Evolutionary conservation across 768 basidiomycete genomes (phyloP).

Genomic region (Suillus luteus): DNA sequence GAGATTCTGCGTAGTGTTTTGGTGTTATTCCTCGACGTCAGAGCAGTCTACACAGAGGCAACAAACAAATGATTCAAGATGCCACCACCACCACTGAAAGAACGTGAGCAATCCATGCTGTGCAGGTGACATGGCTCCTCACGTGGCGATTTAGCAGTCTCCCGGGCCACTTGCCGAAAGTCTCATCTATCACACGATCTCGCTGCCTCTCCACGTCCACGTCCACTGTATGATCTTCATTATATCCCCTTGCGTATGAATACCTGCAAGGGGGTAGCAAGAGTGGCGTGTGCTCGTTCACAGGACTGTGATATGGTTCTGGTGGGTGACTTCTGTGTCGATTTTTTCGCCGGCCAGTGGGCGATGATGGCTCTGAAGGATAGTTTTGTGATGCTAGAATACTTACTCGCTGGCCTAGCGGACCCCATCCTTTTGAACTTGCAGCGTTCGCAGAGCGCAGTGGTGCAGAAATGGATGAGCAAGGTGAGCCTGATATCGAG

Average conservation of each 20-base stretch:
- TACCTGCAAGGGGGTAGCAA: conserved; percentile 28
- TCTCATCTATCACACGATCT: conserved; percentile 48
- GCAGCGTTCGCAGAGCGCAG: conserved; percentile 60
- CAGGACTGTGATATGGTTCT: conserved; percentile 17
- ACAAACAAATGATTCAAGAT: conserved; percentile 61
- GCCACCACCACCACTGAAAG: conserved; percentile 87
- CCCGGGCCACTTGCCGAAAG: conserved; percentile 69
- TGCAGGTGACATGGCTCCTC: conserved; percentile 28
- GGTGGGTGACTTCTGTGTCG: conserved; percentile 9
- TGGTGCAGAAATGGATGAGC: conserved; percentile 83
- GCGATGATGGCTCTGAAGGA: conserved; percentile 11
- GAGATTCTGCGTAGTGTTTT: background rate
- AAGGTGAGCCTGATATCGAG: conserved; percentile 62
- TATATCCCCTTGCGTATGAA: conserved; percentile 24
- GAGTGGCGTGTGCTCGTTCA: conserved; percentile 43
- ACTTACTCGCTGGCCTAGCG: conserved; percentile 59
- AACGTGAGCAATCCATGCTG: conserved; percentile 7
- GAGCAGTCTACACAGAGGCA: conserved; percentile 56
- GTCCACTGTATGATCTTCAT: conserved; percentile 28
- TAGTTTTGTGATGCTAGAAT: conserved; percentile 23
- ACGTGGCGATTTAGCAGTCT: conserved; percentile 73
- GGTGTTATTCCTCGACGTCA: conserved; percentile 50
- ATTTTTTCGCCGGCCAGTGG: conserved; percentile 18
- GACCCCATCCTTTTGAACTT: conserved; percentile 55
- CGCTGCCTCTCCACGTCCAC: conserved; percentile 38